phyloP scores from a whole-genome alignment of 768 basidiomycete species.

The Boletus sp. region DNA sequence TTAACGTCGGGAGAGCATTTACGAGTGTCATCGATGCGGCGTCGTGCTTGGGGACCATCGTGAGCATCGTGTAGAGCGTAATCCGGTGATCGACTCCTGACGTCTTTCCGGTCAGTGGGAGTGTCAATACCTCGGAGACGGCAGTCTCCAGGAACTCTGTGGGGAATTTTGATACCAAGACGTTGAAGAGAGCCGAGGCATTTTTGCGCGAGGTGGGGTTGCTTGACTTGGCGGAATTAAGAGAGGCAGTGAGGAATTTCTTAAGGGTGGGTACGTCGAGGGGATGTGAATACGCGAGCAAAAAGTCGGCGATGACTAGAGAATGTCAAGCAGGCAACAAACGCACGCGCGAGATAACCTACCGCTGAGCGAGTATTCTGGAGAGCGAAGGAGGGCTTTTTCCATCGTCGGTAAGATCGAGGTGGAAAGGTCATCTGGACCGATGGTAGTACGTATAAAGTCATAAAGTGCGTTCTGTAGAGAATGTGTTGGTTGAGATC shows the following conservation, averaged over 20 bases:
- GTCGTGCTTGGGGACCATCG: slow-evolving; percentile 47
- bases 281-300: slow-evolving; percentile 50
- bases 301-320: slow-evolving; percentile 57
- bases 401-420: slow-evolving; percentile 71
- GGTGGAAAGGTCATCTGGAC: slow-evolving; percentile 47
- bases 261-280: slow-evolving; percentile 49
- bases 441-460: slow-evolving; percentile 56
- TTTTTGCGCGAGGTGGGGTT: slow-evolving; percentile 59
- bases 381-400: slow-evolving; percentile 77
- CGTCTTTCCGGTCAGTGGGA: slow-evolving; percentile 84
- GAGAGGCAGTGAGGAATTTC: slow-evolving; percentile 53
- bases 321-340: not conserved
- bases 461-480: slow-evolving; percentile 53
- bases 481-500: slow-evolving; percentile 7
- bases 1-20: slow-evolving; percentile 40
- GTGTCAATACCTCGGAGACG: slow-evolving; percentile 63
- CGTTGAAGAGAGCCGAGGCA: slow-evolving; percentile 57
- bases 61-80: slow-evolving; percentile 78
- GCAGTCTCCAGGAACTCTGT: slow-evolving; percentile 43
- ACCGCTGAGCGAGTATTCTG: slow-evolving; percentile 75
- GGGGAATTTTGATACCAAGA: slow-evolving; percentile 36
- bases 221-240: slow-evolving; percentile 73
- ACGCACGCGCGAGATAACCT: slow-evolving; percentile 15
- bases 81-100: slow-evolving; percentile 83
- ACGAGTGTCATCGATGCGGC: slow-evolving; percentile 46